Evolutionary conservation across 805 yeast species (phyloP).

Genomic region (Ogataea dorogensis): DNA sequence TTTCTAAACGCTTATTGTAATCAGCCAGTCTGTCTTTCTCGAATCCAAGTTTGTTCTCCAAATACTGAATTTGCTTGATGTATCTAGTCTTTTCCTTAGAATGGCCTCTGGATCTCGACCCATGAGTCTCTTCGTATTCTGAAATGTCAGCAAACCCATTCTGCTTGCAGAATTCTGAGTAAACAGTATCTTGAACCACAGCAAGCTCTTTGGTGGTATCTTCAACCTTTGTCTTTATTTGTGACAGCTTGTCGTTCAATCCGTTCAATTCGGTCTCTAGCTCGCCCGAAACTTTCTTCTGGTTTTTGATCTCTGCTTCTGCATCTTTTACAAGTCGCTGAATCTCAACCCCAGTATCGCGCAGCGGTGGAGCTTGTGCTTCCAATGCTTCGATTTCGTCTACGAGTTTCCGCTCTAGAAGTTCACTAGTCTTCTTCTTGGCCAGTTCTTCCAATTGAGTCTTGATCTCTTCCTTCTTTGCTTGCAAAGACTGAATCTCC

Average conservation of each 20-base stretch:
- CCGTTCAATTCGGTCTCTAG: constrained; percentile 23
- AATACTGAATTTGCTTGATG: constrained; percentile 56
- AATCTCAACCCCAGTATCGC: constrained; percentile 28
- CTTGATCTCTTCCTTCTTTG: constrained; percentile 50
- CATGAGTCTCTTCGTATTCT: constrained; percentile 71
- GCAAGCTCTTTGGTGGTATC: constrained; percentile 16
- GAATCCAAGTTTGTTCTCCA: constrained; percentile 61
- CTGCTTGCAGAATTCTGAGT: constrained; percentile 51
- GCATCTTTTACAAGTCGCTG: constrained; percentile 32
- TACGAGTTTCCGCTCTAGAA: constrained; percentile 53
- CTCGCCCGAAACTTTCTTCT: constrained; percentile 27
- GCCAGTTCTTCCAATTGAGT: constrained; percentile 43
- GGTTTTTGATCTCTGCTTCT: constrained; percentile 51
- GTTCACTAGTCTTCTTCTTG: constrained; percentile 48
- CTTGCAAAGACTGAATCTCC: constrained; percentile 54
- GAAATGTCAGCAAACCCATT: constrained; percentile 54
- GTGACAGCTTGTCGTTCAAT: constrained; percentile 27
- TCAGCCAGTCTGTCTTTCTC: constrained; percentile 60
- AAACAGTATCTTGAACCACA: constrained; percentile 44
- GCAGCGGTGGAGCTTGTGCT: constrained; percentile 27
- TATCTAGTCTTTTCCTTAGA: constrained; percentile 61
- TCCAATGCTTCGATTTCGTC: constrained; percentile 54
- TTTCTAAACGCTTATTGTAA: constrained; percentile 44
- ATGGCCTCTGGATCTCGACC: constrained; percentile 52
- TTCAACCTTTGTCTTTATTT: constrained; percentile 31